Percentiles rank a stretch among this genome's conserved stretches.
Evolutionary conservation across 306 rosid species (phyloP).

Genomic region (Trifolium dubium): DNA sequence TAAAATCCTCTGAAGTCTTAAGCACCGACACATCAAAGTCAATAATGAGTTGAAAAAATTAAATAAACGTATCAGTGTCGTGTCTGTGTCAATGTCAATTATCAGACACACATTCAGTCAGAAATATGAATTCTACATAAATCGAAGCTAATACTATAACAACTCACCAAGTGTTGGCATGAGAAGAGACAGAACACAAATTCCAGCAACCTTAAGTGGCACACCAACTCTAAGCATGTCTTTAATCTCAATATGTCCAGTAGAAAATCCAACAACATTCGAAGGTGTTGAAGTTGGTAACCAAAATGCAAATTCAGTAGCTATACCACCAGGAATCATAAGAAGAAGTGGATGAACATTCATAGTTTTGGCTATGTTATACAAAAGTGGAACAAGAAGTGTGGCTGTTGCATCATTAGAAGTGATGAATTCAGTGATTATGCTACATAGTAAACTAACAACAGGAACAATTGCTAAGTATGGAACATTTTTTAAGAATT

Average conservation of each 20-base stretch:
- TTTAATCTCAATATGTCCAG: constrained; percentile 68
- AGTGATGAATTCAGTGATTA: constrained; percentile 76
- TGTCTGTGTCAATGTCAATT: too few relatives aligned
- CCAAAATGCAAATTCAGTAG: constrained; percentile 77
- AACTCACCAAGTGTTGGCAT: constrained; percentile 86
- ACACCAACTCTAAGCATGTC: constrained; percentile 84
- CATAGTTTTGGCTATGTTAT: constrained; percentile 68
- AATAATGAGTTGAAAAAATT: too few relatives aligned
- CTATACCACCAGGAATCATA: constrained; percentile 83
- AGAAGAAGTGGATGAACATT: constrained; percentile 77
- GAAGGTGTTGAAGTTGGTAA: constrained; percentile 88
- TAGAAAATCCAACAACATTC: constrained; percentile 76
- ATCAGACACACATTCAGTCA: too few relatives aligned
- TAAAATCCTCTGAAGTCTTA: too few relatives aligned
- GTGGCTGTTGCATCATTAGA: constrained; percentile 92
- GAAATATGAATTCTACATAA: too few relatives aligned
- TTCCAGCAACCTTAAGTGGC: constrained; percentile 76
- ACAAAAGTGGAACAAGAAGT: constrained; percentile 66
- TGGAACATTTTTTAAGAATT: constrained; percentile 68
- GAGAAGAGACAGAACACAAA: constrained; percentile 55
- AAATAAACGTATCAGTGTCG: too few relatives aligned
- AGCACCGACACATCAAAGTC: too few relatives aligned
- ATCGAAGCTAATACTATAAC: not conserved
- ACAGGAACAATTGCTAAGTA: constrained; percentile 72
- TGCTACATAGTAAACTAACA: constrained; percentile 68